Evolutionary conservation across 2,329 filamentous ascomycete species (phyloP), one percentile per base, ranked within the genome.

Genomic region (Bipolaris bicolor): DNA sequence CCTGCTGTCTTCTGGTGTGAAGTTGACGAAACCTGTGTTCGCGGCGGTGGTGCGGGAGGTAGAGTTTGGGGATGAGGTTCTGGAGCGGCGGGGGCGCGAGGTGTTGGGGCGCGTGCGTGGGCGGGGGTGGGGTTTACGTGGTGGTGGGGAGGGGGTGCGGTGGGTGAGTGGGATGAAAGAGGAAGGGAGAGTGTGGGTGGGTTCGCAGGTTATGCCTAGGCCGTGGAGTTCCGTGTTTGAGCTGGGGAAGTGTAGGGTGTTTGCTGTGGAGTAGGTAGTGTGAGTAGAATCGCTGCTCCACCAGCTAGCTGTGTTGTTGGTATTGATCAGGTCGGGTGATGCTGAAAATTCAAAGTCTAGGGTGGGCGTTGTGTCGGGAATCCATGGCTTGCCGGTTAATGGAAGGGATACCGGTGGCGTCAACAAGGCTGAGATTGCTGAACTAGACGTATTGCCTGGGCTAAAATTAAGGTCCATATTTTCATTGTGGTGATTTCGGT

Each of bases 11-110:
- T 84, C 82, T 0, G 92, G 88, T 1, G 93, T 97, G 77, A 90
- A 97, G 76, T 98, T 98, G 62, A 97, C 91, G 71, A 98, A 98
- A 10, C 83, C 84, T 13, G 81, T 80, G n/a, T 56, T 56, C 40
- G 84, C 84, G 5, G 84, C 84, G 7, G 16, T 20, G 3, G 16
- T 22, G 5, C 85, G 79, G 2, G 63, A 29, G 2, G 22, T 63
- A 51, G 2, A 74, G 68, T 5, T 73, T 65, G 33, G 55, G 10
- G 50, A 58, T 9, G 51, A 48, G 40, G 63, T 62, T 7, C 62
- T 68, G 6, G 67, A 67, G 58, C 69, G 62, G 37, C 68, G 58
- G 29, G 65, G 65, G 13, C 57, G 54, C 18, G 63, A 59, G 37
- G 29, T 11, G 10, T 31, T 31, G 7, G 29, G 60, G 29, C 55